Base-by-base conservation (phyloP, 805 yeast genomes). In the Saccharomyces kudriavzevii region DNA sequence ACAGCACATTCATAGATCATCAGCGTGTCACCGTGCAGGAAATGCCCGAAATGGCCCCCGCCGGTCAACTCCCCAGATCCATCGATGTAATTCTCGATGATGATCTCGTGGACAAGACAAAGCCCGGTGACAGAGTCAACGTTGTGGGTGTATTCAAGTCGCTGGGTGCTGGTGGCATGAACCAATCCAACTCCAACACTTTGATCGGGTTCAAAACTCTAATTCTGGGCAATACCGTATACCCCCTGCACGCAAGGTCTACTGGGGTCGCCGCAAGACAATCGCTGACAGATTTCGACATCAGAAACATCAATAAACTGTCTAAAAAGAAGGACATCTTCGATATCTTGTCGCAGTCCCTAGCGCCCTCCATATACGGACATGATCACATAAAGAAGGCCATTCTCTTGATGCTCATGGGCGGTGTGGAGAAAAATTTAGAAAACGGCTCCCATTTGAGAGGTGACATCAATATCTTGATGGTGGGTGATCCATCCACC, bases 401-500 rank as follows among this genome's bases (percentile, higher is more conserved):
- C 0, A 91, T 94, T 45, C 73, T 94, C 51, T 76, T 94, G 54
- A 88, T 90, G 95, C 74, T 94, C 52, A 74, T 94, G 54, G 97
- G 98, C 51, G 99, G 99, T 67, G 84, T 85, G 40, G 97, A 94
- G 64, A 92, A 92, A 72, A 92, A 92, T 70, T 76, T 94, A 62
- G 92, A 84, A 47, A 92, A 92, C 64, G 99, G 99, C 8, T 86
- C 97, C 4, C 98, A 94, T 72, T 82, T 94, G 65, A 86, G 99
- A 77, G 99, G 99, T 75, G 99, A 94, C 73, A 92, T 94, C 68
- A 94, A 94, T 67, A 77, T 94, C 52, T 76, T 94, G 51, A 87
- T 94, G 96, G 97, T 94, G 43, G 99, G 99, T 73, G 99, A 94
- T 70, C 99, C 99, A 13, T 89, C 97, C 8, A 94, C 99, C 17